A percentile compares a stretch with the other conserved stretches of the same genome.
phyloP scores from a whole-genome alignment of 2,329 filamentous ascomycete genomes.

The Fusarium caatingaense region DNA sequence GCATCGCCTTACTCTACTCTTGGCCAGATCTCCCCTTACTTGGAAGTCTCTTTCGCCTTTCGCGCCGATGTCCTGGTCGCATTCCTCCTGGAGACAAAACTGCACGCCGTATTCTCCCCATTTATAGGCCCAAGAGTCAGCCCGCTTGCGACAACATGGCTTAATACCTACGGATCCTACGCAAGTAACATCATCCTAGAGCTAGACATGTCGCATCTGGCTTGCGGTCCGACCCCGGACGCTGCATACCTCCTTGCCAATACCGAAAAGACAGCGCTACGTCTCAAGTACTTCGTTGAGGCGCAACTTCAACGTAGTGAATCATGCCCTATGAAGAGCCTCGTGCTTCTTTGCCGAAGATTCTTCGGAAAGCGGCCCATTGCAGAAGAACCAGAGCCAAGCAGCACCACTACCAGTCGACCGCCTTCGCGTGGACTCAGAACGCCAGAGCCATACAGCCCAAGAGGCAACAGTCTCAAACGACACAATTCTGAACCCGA shows the following conservation, averaged over 20 bases:
- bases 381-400: neutral
- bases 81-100: slow-evolving; percentile 50
- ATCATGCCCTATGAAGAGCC: slow-evolving; percentile 43
- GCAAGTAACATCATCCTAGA: slow-evolving; percentile 55
- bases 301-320: slow-evolving; percentile 39
- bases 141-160: slow-evolving; percentile 52
- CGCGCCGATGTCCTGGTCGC: slow-evolving; percentile 53
- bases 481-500: neutral
- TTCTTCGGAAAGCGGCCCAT: slow-evolving; percentile 46
- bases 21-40: slow-evolving; percentile 39
- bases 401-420: slow-evolving; percentile 23
- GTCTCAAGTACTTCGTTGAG: slow-evolving; percentile 48
- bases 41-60: slow-evolving; percentile 51
- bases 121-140: slow-evolving; percentile 49
- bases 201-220: slow-evolving; percentile 55
- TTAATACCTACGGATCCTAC: slow-evolving; percentile 51
- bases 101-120: slow-evolving; percentile 56
- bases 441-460: slow-evolving; percentile 16
- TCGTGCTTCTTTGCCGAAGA: slow-evolving; percentile 52
- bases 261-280: slow-evolving; percentile 40
- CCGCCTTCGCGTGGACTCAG: slow-evolving; percentile 15
- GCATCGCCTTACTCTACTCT: slow-evolving; percentile 46
- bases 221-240: slow-evolving; percentile 46
- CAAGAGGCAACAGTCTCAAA: neutral
- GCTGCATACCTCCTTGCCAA: slow-evolving; percentile 43